Evolutionary conservation across 805 yeast genomes (phyloP), one percentile per base, ranked within the genome.

Genomic region (Ogataea pini): DNA sequence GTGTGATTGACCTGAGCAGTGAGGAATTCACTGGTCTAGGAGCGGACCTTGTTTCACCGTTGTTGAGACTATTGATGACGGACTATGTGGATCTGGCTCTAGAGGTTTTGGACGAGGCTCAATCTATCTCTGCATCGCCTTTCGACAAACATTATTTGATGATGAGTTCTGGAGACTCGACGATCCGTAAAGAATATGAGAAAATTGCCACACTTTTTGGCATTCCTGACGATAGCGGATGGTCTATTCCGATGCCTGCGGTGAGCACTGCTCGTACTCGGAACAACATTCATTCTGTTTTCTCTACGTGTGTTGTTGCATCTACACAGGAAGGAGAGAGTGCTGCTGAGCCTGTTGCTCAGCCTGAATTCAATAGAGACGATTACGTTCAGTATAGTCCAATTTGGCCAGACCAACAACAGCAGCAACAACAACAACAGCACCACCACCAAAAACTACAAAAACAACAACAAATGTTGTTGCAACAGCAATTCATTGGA

Each of bases 221-320:
- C 13, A 83, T 92, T 19, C 98, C 99, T 0, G 92, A 87, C 52
- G 96, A 88, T 10, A 83, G 86, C 60, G 99, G 99, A 1, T 94
- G 99, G 99, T 85, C 97, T 0, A 83, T 95, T 42, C 96, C 98
- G 1, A 86, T 88, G 92, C 97, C 99, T 2, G 88, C 92, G 0
- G 82, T 89, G 36, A 85, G 94, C 1, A 89, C 97, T 0, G 86
- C 96, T 0, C 79, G 87, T 13, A 88, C 98, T 1, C 73, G 97
- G 55, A 89, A 88, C 62, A 94, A 94, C 60, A 95, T 94, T 1
- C 98, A 94, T 65, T 91, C 98, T 0, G 98, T 94, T 3, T 94
- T 88, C 62, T 82, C 90, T 25, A 88, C 96, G 0, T 92, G 97
- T 61, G 77, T 79, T 1, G 72, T 75, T 3, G 53, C 76, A 1